Evolutionary conservation across 73 alveolate genomes (phyloP), one percentile per base, ranked within the genome.

Genomic region (Paramecium tetraurelia): DNA sequence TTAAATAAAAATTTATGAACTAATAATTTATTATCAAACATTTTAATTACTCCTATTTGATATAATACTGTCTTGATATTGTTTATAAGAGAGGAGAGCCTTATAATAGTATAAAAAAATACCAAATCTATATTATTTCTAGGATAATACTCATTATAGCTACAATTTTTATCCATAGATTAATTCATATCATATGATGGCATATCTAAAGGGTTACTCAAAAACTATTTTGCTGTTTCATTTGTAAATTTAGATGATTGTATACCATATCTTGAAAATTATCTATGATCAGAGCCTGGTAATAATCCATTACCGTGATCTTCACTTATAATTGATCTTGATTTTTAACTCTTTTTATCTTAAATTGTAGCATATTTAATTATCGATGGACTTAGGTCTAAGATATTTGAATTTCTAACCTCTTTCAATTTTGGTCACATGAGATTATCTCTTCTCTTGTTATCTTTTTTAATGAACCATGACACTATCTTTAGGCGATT

Each of bases 211-310:
- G 90, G 90, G 48, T 48, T 80, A 31, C 24, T 80, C 53, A 44
- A n/a, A 24, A 80, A 80, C 31, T 80, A 20, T 20, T 80, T 80
- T 80, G 90, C 90, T 44, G 90, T 80, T 24, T 80, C 90, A 20
- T 41, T 41, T 0, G 90, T 80, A 46, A 80, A 80, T 80, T 80
- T 80, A 24, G 90, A 80, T 10, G 90, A 80, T 46, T 41, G 21
- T 10, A 80, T 48, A 35, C 76, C 90, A 80, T 80, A 80, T 27
- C 31, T 24, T 2, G 84, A 63, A 41, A 63, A 63, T 33, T 33
- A 33, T 12, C 46, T 63, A 33, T 63, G 18, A 63, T 27, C 41
- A 4, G 50, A 31, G 9, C 46, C 29, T 27, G 14, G 21, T 2
- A 63, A 63, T 5, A 63, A 2, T 24, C 46, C 84, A 63, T 63